Conservation (phyloP, 306 rosid species). For the Datisca glomerata region DNA sequence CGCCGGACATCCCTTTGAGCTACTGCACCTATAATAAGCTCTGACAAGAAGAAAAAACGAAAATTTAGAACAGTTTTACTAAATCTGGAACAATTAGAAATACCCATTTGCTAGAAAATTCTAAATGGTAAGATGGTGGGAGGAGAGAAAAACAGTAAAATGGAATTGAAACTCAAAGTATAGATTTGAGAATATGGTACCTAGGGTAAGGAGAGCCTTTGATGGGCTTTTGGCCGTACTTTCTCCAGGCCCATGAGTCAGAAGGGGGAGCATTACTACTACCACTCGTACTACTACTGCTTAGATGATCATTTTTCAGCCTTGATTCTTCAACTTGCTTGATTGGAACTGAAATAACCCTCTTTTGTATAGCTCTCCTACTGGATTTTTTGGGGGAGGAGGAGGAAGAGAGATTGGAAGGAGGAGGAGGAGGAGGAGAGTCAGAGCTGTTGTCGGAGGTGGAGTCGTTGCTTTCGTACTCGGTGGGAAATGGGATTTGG, state of each 20-base stretch:
- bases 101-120: too few relatives aligned
- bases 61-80: background rate
- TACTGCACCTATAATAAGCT: conserved; percentile 33
- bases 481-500: background rate
- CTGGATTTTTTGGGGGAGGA: background rate
- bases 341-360: conserved; percentile 72
- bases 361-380: conserved; percentile 47
- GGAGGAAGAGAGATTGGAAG: background rate
- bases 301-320: conserved; percentile 25
- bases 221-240: conserved; percentile 97
- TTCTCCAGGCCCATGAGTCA: conserved; percentile 97
- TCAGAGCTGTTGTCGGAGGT: too few relatives aligned
- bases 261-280: conserved; percentile 41
- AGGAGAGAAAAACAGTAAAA: too few relatives aligned
- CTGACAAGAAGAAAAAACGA: conserved; percentile 20
- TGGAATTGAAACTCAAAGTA: too few relatives aligned
- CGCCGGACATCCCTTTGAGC: conserved; percentile 93
- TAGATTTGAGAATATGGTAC: conserved; percentile 12
- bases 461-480: background rate
- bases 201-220: conserved; percentile 98
- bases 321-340: conserved; percentile 11
- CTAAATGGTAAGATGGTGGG: too few relatives aligned
- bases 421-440: background rate
- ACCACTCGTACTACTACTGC: conserved; percentile 14
- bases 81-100: too few relatives aligned